Percentiles rank a stretch among this genome's conserved stretches.
Conservation (phyloP, 2,329 filamentous ascomycete genomes). For the Arachnopeziza araneosa region DNA sequence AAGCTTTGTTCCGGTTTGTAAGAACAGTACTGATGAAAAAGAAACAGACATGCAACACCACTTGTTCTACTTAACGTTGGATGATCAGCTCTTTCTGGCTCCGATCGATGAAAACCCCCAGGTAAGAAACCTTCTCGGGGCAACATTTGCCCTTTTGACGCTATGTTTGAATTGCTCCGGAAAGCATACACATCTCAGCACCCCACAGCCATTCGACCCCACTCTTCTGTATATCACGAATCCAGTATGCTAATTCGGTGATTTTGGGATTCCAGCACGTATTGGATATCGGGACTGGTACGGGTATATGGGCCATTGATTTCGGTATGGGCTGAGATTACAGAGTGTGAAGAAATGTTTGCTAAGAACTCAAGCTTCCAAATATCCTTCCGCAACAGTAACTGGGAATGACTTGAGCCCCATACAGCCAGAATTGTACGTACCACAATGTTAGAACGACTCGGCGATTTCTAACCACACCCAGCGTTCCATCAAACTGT, state of each 20-base stretch:
- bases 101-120: slow-evolving; percentile 24
- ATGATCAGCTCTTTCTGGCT: slow-evolving; percentile 17
- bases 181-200: no score
- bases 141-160: no score
- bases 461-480: background rate
- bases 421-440: slow-evolving; percentile 24
- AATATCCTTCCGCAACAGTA: slow-evolving; percentile 18
- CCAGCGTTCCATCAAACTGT: slow-evolving; percentile 8
- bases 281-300: slow-evolving; percentile 12
- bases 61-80: slow-evolving; percentile 16
- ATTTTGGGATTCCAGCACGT: slow-evolving; percentile 1
- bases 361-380: slow-evolving; percentile 7
- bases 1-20: background rate
- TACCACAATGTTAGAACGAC: background rate
- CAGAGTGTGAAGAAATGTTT: background rate
- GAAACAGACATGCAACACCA: slow-evolving; percentile 20
- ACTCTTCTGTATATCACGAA: no score
- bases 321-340: slow-evolving; percentile 4
- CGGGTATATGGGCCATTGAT: slow-evolving; percentile 14
- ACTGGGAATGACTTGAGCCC: slow-evolving; percentile 28
- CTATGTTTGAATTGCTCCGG: no score
- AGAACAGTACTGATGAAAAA: background rate
- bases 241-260: no score
- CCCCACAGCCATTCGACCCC: no score
- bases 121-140: no score